Percentiles rank a stretch among this genome's conserved stretches.
Conservation (phyloP, 208 protist species). For the Trypanosoma rangeli region DNA sequence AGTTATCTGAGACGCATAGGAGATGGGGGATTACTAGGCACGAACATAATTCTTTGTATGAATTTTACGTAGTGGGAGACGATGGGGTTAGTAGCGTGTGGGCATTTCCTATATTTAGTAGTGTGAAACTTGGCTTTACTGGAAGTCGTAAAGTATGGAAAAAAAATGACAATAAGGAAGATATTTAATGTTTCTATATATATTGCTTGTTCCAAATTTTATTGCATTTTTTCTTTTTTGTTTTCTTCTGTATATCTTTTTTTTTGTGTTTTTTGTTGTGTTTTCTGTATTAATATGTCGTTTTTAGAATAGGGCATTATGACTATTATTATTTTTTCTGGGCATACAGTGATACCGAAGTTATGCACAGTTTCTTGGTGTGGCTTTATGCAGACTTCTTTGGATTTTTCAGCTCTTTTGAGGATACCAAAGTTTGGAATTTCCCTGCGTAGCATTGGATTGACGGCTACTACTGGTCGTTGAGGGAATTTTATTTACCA, state of each 20-base stretch:
- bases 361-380: not conserved
- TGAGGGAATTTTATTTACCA: not conserved
- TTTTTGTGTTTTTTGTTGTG: too few relatives aligned
- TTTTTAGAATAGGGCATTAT: too few relatives aligned
- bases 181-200: not conserved
- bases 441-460: not conserved
- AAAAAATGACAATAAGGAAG: not conserved
- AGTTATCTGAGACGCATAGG: not conserved
- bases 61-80: not conserved
- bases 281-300: too few relatives aligned
- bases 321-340: slow-evolving; percentile 2
- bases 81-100: not conserved
- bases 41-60: too few relatives aligned
- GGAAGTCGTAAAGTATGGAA: not conserved
- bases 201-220: slow-evolving; percentile 15
- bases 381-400: not conserved
- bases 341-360: not conserved
- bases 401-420: not conserved
- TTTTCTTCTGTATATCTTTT: slow-evolving; percentile 14
- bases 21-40: not conserved
- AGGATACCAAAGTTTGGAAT: not conserved
- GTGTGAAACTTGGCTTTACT: not conserved
- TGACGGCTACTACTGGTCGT: not conserved
- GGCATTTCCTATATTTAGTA: not conserved
- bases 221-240: slow-evolving; percentile 14